Evolutionary conservation across 2,329 filamentous ascomycete genomes (phyloP), one percentile per base, ranked within the genome.

Genomic region (Fusarium equiseti): DNA sequence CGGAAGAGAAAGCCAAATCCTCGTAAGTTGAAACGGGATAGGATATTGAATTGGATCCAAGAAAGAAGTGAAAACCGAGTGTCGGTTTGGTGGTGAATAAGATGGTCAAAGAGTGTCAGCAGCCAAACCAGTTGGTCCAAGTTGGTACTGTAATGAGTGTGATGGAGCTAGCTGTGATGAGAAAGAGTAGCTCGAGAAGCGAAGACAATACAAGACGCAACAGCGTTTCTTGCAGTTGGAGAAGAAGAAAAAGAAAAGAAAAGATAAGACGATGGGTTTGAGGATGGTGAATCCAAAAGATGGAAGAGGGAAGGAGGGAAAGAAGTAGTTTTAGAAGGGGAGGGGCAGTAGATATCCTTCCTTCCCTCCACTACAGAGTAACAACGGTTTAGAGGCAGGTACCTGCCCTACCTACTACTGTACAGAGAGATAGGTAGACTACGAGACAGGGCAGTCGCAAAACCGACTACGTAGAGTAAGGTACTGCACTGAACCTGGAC

Each of bases 51-150:
- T 58, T 38, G 35, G 35, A 38, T 24, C 44, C 45, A 46, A 44
- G 32, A 57, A 59, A 61, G 51, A 54, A 29, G 48, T 26, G 63
- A 67, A 64, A 68, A 62, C 65, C 60, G 56, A 45, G 26, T 26
- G 49, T 63, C 49, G 64, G 63, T 59, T 59, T 62, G 53, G 51
- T 72, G 35, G 50, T 61, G 62, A 66, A 59, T 51, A 67, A 50
- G 24, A 46, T 51, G 49, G 46, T 69, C 66, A 84, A 88, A 80
- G 83, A 86, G 80, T 79, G 85, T 84, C 82, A 84, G 83, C 83
- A 86, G 84, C 86, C 85, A 87, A 87, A 82, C 84, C 84, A 86
- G 85, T 86, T 86, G 84, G 84, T 78, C 81, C 76, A 82, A 82
- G 78, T 59, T 66, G 50, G 59, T 73, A 59, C 62, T 64, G 66